These are phyloP conservation scores for Oryza australiensis DNA, from an alignment of 176 grass and related monocot species.

Conservation along the genomic window DNA sequence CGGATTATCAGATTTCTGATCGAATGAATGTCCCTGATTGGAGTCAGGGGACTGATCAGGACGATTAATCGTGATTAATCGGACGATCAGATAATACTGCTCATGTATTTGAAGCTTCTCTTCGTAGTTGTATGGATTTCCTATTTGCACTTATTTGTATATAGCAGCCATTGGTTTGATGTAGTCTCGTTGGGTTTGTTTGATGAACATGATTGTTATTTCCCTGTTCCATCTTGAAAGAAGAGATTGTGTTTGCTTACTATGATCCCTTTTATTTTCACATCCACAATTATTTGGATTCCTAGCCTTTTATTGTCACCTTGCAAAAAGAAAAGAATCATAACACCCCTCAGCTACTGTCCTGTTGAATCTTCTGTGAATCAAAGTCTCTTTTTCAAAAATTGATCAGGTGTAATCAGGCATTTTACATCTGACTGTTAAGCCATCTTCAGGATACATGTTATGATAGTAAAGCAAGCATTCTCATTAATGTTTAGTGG, in stretches of 20 bases:
- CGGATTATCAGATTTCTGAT: no score
- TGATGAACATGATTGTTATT: neutral
- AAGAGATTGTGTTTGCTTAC: neutral
- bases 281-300: neutral
- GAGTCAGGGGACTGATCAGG: no score
- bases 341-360: neutral
- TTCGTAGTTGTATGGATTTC: neutral
- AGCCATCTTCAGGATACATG: neutral
- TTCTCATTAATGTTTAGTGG: constrained; percentile 4
- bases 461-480: neutral
- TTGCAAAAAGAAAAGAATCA: neutral
- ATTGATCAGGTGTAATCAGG: neutral
- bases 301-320: neutral
- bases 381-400: constrained; percentile 13
- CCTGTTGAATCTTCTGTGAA: constrained; percentile 20
- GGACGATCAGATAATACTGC: no score
- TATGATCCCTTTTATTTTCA: neutral
- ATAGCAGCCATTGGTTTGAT: constrained; percentile 4
- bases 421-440: neutral
- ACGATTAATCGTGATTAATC: no score
- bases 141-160: neutral
- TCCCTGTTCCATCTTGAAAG: neutral
- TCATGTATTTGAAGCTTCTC: constrained; percentile 21
- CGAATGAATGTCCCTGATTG: no score
- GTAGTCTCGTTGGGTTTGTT: neutral